These are phyloP conservation scores for Ganoderma multipileum DNA, from an alignment of 1,284 basidiomycete species.

Conservation along the genomic window DNA sequence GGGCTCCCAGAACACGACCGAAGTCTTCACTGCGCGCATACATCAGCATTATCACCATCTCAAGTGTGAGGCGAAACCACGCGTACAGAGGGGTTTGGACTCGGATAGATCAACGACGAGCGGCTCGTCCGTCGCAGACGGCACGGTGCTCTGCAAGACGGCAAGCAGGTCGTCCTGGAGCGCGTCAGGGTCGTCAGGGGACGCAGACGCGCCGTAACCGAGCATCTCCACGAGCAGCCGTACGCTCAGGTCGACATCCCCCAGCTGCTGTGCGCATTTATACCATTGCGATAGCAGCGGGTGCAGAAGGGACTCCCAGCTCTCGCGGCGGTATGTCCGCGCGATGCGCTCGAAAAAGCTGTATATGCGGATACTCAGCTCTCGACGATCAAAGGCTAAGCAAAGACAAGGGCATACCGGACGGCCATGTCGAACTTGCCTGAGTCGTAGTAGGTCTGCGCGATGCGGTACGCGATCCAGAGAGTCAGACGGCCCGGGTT, in stretches of 20 bases:
- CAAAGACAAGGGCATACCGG: slow-evolving; percentile 52
- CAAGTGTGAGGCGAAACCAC: too few relatives aligned
- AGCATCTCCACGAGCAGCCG: slow-evolving; percentile 83
- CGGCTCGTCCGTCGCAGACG: slow-evolving; percentile 58
- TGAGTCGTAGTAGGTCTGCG: slow-evolving; percentile 79
- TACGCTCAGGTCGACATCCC: slow-evolving; percentile 78
- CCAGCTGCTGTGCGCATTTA: slow-evolving; percentile 77
- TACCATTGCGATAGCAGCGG: slow-evolving; percentile 82
- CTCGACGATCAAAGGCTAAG: not conserved
- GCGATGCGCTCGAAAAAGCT: slow-evolving; percentile 92
- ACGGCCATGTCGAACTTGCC: slow-evolving; percentile 86
- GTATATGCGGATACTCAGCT: not conserved
- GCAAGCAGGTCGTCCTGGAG: slow-evolving; percentile 72
- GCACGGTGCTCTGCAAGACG: slow-evolving; percentile 78
- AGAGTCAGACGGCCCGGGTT: slow-evolving; percentile 78
- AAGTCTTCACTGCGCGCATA: slow-evolving; percentile 61
- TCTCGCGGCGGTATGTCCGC: slow-evolving; percentile 82
- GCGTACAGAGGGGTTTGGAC: slow-evolving; percentile 68
- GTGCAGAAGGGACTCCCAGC: slow-evolving; percentile 75
- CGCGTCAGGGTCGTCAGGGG: slow-evolving; percentile 51
- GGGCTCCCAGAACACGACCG: slow-evolving; percentile 72
- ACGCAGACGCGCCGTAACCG: slow-evolving; percentile 50
- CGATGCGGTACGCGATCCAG: slow-evolving; percentile 87
- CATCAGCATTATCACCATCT: not conserved
- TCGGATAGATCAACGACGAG: slow-evolving; percentile 70